Percentiles rank a stretch among this genome's conserved stretches.
These are phyloP conservation scores for Cryptococcus sp. DNA, from an alignment of 1,284 basidiomycete species.

Conservation along the genomic window DNA sequence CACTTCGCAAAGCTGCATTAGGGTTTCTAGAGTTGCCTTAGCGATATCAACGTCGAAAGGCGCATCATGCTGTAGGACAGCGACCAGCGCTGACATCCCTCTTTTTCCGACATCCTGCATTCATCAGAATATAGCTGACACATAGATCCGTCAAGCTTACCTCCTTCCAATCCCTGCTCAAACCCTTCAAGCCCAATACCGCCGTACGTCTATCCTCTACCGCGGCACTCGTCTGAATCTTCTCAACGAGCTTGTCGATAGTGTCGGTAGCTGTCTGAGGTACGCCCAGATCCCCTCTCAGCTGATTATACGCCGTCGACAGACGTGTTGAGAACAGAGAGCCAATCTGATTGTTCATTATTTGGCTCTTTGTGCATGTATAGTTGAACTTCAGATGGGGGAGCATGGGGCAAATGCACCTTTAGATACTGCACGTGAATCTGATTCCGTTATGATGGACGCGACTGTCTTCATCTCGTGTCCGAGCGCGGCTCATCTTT, in stretches of 20 bases:
- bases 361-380: too few species aligned
- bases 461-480: too few species aligned
- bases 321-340: constrained; percentile 41
- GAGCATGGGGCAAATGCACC: too few species aligned
- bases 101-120: constrained; percentile 67
- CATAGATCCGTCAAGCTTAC: constrained; percentile 22
- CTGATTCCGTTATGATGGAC: background rate
- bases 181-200: constrained; percentile 84
- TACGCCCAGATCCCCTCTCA: constrained; percentile 45
- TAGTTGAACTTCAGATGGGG: too few species aligned
- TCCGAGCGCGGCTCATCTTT: too few species aligned
- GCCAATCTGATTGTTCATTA: constrained; percentile 25
- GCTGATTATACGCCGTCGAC: constrained; percentile 45
- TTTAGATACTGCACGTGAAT: too few species aligned
- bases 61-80: constrained; percentile 77
- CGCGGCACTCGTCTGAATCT: constrained; percentile 76
- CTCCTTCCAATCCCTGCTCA: constrained; percentile 82
- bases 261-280: constrained; percentile 78
- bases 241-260: constrained; percentile 78
- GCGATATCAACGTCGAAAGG: constrained; percentile 83
- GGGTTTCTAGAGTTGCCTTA: constrained; percentile 82
- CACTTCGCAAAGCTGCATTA: constrained; percentile 53
- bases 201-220: constrained; percentile 88
- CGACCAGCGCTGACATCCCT: constrained; percentile 69
- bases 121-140: background rate